phyloP scores from a whole-genome alignment of 202 grass and related monocot species.

The Elaeis oleifera region DNA sequence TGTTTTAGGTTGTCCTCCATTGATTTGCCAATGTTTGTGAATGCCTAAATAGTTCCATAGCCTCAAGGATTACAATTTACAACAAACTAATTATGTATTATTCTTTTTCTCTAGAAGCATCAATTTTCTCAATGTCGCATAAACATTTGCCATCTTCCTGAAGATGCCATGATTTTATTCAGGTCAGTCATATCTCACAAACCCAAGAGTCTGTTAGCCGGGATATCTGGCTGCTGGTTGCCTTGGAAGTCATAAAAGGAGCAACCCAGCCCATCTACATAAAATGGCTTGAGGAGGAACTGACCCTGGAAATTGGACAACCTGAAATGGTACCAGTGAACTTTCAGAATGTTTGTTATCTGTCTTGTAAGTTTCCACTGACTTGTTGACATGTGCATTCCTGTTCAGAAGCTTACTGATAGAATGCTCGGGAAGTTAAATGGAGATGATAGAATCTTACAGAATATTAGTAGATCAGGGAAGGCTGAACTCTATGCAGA shows the following conservation, averaged over 20 bases:
- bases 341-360: slow-evolving; percentile 12
- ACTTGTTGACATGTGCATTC: slow-evolving; percentile 21
- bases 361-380: slow-evolving; percentile 4
- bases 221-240: slow-evolving; percentile 47
- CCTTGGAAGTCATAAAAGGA: slow-evolving; percentile 41
- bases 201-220: slow-evolving; percentile 33
- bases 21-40: too few species aligned
- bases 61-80: too few species aligned
- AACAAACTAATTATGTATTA: too few species aligned
- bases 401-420: slow-evolving; percentile 60
- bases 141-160: too few species aligned
- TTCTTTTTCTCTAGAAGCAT: too few species aligned
- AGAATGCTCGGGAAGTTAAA: slow-evolving; percentile 56
- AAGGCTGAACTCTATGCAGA: slow-evolving; percentile 80
- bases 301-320: slow-evolving; percentile 49
- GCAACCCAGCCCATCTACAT: slow-evolving; percentile 45
- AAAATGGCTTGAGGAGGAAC: slow-evolving; percentile 77
- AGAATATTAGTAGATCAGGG: slow-evolving; percentile 65
- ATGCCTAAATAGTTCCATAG: too few species aligned
- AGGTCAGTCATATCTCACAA: slow-evolving; percentile 59
- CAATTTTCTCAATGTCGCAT: too few species aligned
- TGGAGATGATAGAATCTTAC: slow-evolving; percentile 56
- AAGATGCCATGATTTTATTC: neutral
- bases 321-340: slow-evolving; percentile 39
- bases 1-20: too few species aligned